Percentiles rank a stretch among this genome's conserved stretches.
phyloP scores from a whole-genome alignment of 2,329 filamentous ascomycete genomes.

The Hypoxylon sp. region DNA sequence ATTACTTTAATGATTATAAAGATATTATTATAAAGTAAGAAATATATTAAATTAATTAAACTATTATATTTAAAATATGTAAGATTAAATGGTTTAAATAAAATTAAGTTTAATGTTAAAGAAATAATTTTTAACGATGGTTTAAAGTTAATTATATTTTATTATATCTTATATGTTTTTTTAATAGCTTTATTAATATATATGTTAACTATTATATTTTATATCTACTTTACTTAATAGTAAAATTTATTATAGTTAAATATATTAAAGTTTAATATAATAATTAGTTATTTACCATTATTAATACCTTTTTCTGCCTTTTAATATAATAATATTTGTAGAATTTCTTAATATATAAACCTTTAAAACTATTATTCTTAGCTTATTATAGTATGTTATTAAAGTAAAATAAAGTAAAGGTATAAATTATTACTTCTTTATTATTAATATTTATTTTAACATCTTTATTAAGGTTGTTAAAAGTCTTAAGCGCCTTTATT shows the following conservation, averaged over 20 bases:
- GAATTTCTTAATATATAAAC: neutral
- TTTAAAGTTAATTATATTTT: neutral
- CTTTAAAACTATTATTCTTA: conserved; percentile 8
- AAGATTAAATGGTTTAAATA: neutral
- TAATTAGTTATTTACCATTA: neutral
- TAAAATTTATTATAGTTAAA: neutral
- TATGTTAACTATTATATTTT: conserved; percentile 2
- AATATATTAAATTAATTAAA: conserved; percentile 9
- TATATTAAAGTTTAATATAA: conserved; percentile 8
- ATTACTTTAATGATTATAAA: neutral
- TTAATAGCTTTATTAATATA: neutral
- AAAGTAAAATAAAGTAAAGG: neutral
- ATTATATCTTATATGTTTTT: conserved; percentile 3
- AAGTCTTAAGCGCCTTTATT: neutral
- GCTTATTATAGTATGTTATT: conserved; percentile 3
- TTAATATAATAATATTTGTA: conserved; percentile 10
- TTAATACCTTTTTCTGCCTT: neutral
- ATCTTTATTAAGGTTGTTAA: conserved; percentile 3
- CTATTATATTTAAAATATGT: conserved; percentile 7
- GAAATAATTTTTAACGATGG: conserved; percentile 3
- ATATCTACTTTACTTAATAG: conserved; percentile 7
- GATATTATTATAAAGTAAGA: conserved; percentile 6
- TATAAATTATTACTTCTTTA: conserved; percentile 2
- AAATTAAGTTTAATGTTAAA: conserved; percentile 8
- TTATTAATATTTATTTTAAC: conserved; percentile 5